Evolutionary conservation across 208 protist genomes (phyloP), one percentile per base, ranked within the genome.

Genomic region (Trichomonas vaginalis): DNA sequence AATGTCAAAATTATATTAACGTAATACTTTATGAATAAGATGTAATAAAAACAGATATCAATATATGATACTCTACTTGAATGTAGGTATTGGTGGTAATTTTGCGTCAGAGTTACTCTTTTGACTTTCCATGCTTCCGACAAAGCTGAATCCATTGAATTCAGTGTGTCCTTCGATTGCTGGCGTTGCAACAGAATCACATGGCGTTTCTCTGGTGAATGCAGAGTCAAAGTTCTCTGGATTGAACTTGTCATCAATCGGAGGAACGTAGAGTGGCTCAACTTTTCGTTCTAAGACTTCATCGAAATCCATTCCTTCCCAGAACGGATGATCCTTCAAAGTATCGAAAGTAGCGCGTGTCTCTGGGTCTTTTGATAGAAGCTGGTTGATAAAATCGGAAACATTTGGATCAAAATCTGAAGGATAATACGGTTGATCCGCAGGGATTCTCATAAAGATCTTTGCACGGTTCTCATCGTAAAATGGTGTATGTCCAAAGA

Each of bases 261-360:
- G 45, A 10, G 92, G 92, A 6, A 95, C 42, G 37, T 82, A 95
- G 32, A 32, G 17, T 37, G 92, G 92, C 46, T 47, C 39, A 48
- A 56, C 27, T 32, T 95, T 95, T 35, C 82, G 79, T 37, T 35
- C 61, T 0, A 83, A 32, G 21, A 95, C 61, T 47, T 62, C 61
- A 82, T 95, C 92, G 42, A 95, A 95, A 46, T 95, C 82, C 17
- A 95, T 56, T 82, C 92, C 92, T n/a, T 95, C 35, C 48, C 48
- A 95, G 35, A 95, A 95, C 15, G 86, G 86, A 92, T 92, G 86
- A 92, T 92, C 45, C 37, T 92, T 92, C 0, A 92, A 27, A 39
- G 12, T 35, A 8, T 48, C 40, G 17, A 92, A 92, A 17, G 15
- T 51, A 10, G n/a, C 37, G 45, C 92, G 12, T 42, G n/a, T 9